Base-by-base conservation (phyloP, 495 filamentous ascomycete genomes). In the Talaromyces proteolyticus region DNA sequence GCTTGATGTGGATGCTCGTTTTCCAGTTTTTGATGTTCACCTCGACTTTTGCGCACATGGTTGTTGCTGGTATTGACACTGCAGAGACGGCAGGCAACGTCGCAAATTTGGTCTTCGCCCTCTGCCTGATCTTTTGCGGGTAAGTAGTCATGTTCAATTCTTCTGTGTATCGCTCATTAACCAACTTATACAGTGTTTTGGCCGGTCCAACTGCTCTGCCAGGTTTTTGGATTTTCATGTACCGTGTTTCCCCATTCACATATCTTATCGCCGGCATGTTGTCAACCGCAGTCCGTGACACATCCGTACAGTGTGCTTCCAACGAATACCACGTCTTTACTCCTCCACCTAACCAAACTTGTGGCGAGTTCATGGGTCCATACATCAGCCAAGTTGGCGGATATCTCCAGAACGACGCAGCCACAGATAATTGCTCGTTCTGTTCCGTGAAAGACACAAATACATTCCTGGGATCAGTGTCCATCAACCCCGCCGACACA, bases 201-300 rank as follows among this genome's bases (percentile, higher is more conserved):
- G 80, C 85, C 47, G 74, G 61, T 26, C 84, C 87, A 2, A 56
- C 65, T 3, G 70, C 65, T 2, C 65, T 90, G 22, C 86, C 86
- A 8, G 62, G 77, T 8, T 90, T 91, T 72, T 93, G 88, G 87
- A 87, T 87, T 54, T 91, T 90, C 72, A 87, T 91, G 84, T 89
- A 91, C 63, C 82, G 83, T 22, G 69, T 87, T 44, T 87, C 83
- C 5, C 87, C 88, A 5, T 82, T 91, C 50, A 86, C 82, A 0
- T 90, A 91, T 54, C 65, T 87, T 0, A 77, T 89, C 6, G 73
- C 70, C 23, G 78, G 75, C 14, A 78, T 89, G 61, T 55, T 89
- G n/a, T 77, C 82, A 0, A 73, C 72, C 0, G 79, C 73, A 0
- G 58, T 91, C 4, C 75, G 81, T n/a, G 82, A 85, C 23, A 75